These are phyloP conservation scores for Blakeslea trispora DNA, from an alignment of 371 early-diverging fungal genomes.

Conservation along the genomic window DNA sequence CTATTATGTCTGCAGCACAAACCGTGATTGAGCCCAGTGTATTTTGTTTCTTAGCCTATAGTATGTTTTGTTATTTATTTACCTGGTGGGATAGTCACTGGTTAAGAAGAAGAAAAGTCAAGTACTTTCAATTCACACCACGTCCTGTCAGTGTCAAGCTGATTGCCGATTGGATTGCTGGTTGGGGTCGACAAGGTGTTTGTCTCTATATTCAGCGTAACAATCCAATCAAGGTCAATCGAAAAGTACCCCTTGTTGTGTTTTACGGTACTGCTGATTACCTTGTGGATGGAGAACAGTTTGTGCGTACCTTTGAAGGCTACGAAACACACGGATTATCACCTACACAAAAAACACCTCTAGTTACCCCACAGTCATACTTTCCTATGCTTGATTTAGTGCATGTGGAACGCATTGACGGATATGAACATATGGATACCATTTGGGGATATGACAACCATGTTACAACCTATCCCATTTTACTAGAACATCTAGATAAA, in stretches of 20 bases:
- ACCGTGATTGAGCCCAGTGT: constrained; percentile 23
- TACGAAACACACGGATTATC: constrained; percentile 28
- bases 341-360: constrained; percentile 1
- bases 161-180: constrained; percentile 53
- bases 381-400: constrained; percentile 45
- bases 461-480: constrained; percentile 39
- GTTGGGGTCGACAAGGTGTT: constrained; percentile 52
- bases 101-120: constrained; percentile 47
- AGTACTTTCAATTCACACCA: constrained; percentile 65
- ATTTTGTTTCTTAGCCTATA: constrained; percentile 46
- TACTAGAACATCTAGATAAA: constrained; percentile 23
- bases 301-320: constrained; percentile 42
- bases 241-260: constrained; percentile 42
- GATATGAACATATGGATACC: constrained; percentile 64
- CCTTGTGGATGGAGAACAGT: constrained; percentile 51
- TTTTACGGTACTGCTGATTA: constrained; percentile 58
- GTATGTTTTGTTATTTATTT: constrained; percentile 61
- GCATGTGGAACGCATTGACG: constrained; percentile 50
- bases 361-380: neutral
- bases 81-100: constrained; percentile 63
- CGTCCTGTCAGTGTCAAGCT: constrained; percentile 50
- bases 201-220: constrained; percentile 28
- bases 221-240: neutral
- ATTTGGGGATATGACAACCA: constrained; percentile 52
- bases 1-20: constrained; percentile 52